Evolutionary conservation across 148 eudicot species (phyloP), one percentile per base, ranked within the genome.

Genomic region (Rhododendron vialii): DNA sequence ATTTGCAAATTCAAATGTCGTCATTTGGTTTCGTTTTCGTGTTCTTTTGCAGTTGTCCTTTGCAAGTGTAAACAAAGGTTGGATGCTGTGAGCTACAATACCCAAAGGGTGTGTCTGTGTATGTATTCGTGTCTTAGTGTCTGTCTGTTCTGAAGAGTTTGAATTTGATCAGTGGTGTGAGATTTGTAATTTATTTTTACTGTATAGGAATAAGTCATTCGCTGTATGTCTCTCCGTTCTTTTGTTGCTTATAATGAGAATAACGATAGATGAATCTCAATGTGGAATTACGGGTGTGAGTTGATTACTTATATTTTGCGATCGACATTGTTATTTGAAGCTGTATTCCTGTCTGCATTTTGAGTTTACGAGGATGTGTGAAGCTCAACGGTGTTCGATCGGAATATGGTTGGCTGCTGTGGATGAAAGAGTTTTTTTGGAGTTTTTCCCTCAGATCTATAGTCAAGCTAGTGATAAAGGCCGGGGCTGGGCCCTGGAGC

Each of bases 31-130:
- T 84, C 15, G n/a, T 28, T 36, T 83, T 63, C 24, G 18, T 13
- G 35, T 41, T 6, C 30, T 26, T 50, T 80, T 12, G 22, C 26
- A 41, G 48, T 63, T 43, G 4, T 45, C 63, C 79, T 83, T 30
- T 51, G 33, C 86, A 75, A 76, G 69, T 84, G 86, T 84, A 76
- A 75, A 76, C 69, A 47, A 6, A 71, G 67, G 24, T 74, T 24
- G 59, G 80, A 45, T 43, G 41, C n/a, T 84, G 30, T 33, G 63
- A 84, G 67, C 20, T 74, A 38, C 45, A 13, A 7, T 4, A 7
- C 28, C 24, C 17, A 11, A 45, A 53, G 18, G 18, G 18, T 71
- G 76, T 14, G 76, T 71, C 76, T 0, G 65, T 17, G 63, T 57
- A 0, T 51, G 57, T 51, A 41, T 41, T 7, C 7, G 45, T 41